Conservation (phyloP, 1,284 basidiomycete genomes). For the Phellinidium pouzarii region DNA sequence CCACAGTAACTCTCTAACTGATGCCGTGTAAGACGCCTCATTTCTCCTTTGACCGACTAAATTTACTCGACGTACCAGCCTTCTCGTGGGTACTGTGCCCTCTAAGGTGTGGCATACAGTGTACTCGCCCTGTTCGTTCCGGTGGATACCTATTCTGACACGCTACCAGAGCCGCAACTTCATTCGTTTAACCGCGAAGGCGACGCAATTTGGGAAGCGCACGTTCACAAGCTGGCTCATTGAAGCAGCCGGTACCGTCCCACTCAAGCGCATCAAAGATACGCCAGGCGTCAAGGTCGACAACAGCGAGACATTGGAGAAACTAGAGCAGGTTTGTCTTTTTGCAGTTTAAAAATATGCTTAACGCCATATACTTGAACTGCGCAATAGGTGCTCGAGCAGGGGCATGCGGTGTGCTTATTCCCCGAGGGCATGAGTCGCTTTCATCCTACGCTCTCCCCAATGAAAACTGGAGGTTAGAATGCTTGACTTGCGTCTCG, state of each 20-base stretch:
- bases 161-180: conserved; percentile 55
- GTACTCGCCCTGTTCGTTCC: neutral
- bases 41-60: neutral
- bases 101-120: conserved; percentile 36
- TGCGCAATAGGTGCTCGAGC: conserved; percentile 55
- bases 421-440: conserved; percentile 82
- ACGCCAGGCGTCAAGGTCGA: conserved; percentile 46
- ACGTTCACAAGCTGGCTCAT: conserved; percentile 88
- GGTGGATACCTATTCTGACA: neutral
- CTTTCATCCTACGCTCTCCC: conserved; percentile 76
- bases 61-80: conserved; percentile 31
- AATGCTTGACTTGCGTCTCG: conserved; percentile 9
- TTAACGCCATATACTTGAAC: neutral
- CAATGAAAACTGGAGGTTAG: conserved; percentile 77
- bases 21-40: conserved; percentile 62
- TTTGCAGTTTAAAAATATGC: neutral
- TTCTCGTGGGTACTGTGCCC: conserved; percentile 66
- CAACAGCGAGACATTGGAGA: conserved; percentile 62
- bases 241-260: conserved; percentile 78
- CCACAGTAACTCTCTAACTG: conserved; percentile 79
- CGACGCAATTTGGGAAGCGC: conserved; percentile 72
- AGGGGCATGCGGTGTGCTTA: conserved; percentile 73
- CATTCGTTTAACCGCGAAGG: conserved; percentile 77
- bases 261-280: conserved; percentile 72
- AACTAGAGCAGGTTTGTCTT: conserved; percentile 52